Evolutionary conservation across 1,284 basidiomycete genomes (phyloP).

Genomic region (Ustilago tritici): DNA sequence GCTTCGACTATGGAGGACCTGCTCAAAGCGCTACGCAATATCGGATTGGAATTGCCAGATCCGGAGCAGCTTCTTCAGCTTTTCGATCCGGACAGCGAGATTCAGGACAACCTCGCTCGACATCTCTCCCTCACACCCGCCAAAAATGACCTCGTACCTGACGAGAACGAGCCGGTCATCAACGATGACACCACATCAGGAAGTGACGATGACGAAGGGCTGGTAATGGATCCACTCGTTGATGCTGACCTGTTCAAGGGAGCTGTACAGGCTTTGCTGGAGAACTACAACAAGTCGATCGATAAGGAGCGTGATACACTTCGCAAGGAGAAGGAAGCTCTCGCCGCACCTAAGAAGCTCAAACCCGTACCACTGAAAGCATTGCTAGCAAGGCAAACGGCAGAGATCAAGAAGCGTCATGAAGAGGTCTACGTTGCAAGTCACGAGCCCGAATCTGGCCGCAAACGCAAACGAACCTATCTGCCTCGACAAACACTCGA

Average conservation of each 20-base stretch:
- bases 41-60: conserved; percentile 58
- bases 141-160: conserved; percentile 23
- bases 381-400: conserved; percentile 55
- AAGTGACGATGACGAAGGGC: conserved; percentile 27
- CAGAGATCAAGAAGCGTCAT: conserved; percentile 58
- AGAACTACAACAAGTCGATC: conserved; percentile 61
- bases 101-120: conserved; percentile 62
- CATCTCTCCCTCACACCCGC: conserved; percentile 58
- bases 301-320: conserved; percentile 53
- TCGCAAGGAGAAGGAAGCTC: conserved; percentile 37
- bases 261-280: conserved; percentile 63
- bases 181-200: neutral
- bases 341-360: conserved; percentile 41
- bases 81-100: conserved; percentile 54
- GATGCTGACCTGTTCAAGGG: conserved; percentile 65
- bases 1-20: conserved; percentile 62
- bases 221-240: conserved; percentile 44
- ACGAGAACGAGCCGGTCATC: conserved; percentile 9
- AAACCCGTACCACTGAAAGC: conserved; percentile 61
- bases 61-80: conserved; percentile 64
- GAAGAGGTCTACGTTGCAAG: conserved; percentile 39
- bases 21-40: conserved; percentile 60
- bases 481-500: conserved; percentile 62
- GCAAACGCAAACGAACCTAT: conserved; percentile 41
- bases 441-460: conserved; percentile 32